phyloP scores from a whole-genome alignment of 176 grass and related monocot species.

The Panicum miliaceum region DNA sequence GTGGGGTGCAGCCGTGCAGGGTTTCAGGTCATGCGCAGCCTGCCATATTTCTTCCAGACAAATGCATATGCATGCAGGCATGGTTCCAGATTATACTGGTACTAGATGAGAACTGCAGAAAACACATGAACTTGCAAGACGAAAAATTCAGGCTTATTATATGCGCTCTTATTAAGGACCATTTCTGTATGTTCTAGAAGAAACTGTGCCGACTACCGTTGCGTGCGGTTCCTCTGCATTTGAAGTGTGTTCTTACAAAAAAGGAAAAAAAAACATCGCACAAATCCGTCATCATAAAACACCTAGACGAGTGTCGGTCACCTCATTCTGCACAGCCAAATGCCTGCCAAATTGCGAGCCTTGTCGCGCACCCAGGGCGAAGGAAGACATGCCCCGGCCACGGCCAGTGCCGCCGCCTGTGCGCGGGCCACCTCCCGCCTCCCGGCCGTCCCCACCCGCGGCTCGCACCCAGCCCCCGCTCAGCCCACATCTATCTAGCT shows the following conservation, averaged over 20 bases:
- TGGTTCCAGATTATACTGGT: not conserved
- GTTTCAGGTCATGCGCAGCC: not conserved
- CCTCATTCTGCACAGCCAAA: constrained; percentile 9
- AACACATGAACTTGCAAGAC: not conserved
- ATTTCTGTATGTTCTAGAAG: not conserved
- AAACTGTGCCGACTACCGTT: not conserved
- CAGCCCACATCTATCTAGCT: constrained; percentile 13
- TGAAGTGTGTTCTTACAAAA: not conserved
- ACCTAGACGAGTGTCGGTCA: not conserved
- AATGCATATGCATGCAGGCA: not conserved
- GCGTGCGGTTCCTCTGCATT: no score
- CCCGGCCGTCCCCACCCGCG: constrained; percentile 31
- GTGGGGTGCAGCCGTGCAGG: not conserved
- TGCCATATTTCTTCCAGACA: not conserved
- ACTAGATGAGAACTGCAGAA: not conserved
- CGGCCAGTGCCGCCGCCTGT: not conserved
- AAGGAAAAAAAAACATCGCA: not conserved
- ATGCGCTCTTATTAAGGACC: not conserved
- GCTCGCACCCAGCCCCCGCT: constrained; percentile 10
- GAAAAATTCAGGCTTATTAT: not conserved
- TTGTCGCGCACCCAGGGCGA: constrained; percentile 3
- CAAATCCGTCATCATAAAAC: not conserved
- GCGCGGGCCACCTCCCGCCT: constrained; percentile 5
- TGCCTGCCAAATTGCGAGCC: not conserved
- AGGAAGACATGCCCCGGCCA: not conserved